Conservation (phyloP, 2,329 filamentous ascomycete species). For the Xylariales sp. region DNA sequence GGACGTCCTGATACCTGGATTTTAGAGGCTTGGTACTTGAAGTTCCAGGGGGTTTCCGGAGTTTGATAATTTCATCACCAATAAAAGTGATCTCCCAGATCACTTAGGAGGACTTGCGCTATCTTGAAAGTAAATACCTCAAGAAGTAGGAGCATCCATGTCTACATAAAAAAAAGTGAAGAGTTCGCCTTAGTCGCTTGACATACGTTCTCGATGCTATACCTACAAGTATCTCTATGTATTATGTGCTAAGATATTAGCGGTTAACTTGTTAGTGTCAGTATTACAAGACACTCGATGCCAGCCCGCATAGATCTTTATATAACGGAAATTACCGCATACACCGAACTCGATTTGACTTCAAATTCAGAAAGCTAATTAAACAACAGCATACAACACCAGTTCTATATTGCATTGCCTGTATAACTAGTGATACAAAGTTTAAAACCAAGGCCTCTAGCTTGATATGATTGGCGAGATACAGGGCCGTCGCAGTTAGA, state of each 20-base stretch:
- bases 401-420: slow-evolving; percentile 1
- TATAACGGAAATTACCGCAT: background rate
- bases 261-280: background rate
- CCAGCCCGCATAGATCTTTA: background rate
- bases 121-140: no score
- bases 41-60: no score
- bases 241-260: background rate
- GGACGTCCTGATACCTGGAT: slow-evolving; percentile 4
- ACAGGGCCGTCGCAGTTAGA: slow-evolving; percentile 1
- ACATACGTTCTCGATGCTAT: no score
- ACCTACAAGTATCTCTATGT: background rate
- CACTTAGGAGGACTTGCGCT: no score
- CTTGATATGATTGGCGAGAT: slow-evolving; percentile 6
- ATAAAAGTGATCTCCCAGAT: no score
- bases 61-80: no score
- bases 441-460: slow-evolving; percentile 1
- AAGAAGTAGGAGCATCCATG: no score
- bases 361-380: no score
- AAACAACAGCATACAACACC: background rate
- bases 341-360: no score
- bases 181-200: no score
- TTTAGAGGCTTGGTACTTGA: no score
- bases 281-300: background rate
- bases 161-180: no score
- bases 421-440: slow-evolving; percentile 8